These are phyloP conservation scores for Pseudogymnoascus sp. DNA, from an alignment of 2,329 filamentous ascomycete genomes.

Conservation along the genomic window DNA sequence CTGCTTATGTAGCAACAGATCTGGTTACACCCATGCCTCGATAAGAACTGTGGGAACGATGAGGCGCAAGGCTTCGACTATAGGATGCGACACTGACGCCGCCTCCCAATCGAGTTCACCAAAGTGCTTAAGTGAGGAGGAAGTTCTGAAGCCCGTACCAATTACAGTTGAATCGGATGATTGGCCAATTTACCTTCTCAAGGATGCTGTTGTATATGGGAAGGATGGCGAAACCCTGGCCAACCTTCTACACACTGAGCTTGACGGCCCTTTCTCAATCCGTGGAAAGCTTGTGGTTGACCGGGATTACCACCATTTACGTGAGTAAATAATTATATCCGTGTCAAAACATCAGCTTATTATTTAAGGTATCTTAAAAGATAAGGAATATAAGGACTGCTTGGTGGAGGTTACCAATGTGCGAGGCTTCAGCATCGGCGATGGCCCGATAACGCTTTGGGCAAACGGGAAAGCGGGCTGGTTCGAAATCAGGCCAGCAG, in stretches of 20 bases:
- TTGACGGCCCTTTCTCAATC: constrained; percentile 53
- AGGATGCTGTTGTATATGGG: constrained; percentile 51
- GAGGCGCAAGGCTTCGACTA: not conserved
- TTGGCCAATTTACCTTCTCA: constrained; percentile 56
- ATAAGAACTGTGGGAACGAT: not conserved
- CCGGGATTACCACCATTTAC: constrained; percentile 33
- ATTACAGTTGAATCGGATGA: constrained; percentile 36
- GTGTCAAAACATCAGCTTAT: not conserved
- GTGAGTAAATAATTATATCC: constrained; percentile 28
- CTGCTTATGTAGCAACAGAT: not conserved
- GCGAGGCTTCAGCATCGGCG: constrained; percentile 46
- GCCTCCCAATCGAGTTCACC: constrained; percentile 29
- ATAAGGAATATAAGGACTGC: constrained; percentile 22
- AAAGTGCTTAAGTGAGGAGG: constrained; percentile 20
- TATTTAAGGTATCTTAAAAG: constrained; percentile 30
- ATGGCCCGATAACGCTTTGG: constrained; percentile 55
- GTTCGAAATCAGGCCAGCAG: constrained; percentile 58
- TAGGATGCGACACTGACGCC: constrained; percentile 30
- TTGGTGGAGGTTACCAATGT: constrained; percentile 49
- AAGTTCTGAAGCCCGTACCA: constrained; percentile 14
- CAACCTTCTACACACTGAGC: constrained; percentile 53
- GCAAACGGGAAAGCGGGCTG: constrained; percentile 57
- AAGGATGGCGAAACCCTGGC: constrained; percentile 46
- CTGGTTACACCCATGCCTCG: not conserved
- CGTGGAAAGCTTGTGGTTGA: constrained; percentile 51